phyloP scores from a whole-genome alignment of 2,329 filamentous ascomycete genomes.

The Pestalotiopsis sp. region DNA sequence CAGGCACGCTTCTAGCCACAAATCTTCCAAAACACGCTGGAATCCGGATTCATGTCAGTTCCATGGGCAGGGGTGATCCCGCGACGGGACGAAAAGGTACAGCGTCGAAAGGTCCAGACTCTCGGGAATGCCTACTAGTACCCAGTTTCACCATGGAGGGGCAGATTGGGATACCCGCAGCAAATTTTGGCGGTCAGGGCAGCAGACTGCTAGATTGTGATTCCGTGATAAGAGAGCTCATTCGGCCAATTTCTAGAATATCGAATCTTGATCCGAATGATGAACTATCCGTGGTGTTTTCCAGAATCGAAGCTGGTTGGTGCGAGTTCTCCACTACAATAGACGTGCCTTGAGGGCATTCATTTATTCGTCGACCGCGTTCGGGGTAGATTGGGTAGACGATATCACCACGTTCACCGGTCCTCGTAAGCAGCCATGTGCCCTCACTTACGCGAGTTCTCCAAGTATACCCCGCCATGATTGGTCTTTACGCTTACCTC shows the following conservation, averaged over 20 bases:
- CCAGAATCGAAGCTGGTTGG: no score
- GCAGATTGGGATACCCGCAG: conserved; percentile 2
- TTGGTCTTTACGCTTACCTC: no score
- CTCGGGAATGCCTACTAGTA: conserved; percentile 1
- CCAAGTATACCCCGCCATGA: background rate
- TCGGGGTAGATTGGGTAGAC: background rate
- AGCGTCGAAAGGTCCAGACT: background rate
- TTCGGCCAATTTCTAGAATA: no score
- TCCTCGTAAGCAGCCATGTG: background rate
- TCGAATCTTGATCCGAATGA: no score
- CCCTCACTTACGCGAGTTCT: background rate
- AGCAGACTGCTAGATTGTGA: background rate
- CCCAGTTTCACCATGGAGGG: conserved; percentile 4
- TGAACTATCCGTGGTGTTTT: no score
- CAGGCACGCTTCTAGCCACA: background rate
- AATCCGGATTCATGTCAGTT: conserved; percentile 6
- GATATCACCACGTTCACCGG: background rate
- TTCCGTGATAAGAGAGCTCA: no score
- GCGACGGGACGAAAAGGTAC: background rate
- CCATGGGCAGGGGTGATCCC: background rate
- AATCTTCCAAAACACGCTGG: background rate
- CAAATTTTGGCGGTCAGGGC: background rate
- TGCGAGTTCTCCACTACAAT: no score
- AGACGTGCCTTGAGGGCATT: no score
- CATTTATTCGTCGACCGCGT: background rate